Evolutionary conservation across 2,329 filamentous ascomycete species (phyloP), one percentile per base, ranked within the genome.

Genomic region (Setomelanomma holmii): DNA sequence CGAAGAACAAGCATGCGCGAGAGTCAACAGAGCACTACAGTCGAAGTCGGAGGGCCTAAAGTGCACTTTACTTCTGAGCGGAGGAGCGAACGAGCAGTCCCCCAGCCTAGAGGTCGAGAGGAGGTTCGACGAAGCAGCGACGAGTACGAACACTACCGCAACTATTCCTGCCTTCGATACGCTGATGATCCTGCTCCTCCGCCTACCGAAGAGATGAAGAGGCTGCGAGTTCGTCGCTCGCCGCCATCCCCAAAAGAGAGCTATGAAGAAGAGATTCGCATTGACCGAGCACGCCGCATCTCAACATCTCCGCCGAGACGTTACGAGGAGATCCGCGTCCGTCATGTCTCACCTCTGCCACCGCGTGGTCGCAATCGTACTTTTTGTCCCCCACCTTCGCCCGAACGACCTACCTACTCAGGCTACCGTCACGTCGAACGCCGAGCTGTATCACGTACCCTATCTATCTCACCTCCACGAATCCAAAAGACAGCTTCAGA

Each of bases 31-130:
- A 70, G 67, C 46, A 68, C 58, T 19, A 49, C 52, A 14, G 69
- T 69, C n/a, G 68, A 73, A 53, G 48, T 70, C 2, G 70, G 64
- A 19, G 63, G 63, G 1, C 61, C 63, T 16, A 60, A 61, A 36
- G 72, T 74, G 14, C 69, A 67, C 16, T 74, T 73, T 39, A 57
- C 49, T 22, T 22, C 58, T n/a, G 55, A 64, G 17, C 36, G 49
- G 30, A 43, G 36, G 34, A 43, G 51, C 20, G 49, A 49, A 1
- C 40, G 36, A 34, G 39, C 19, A 17, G 38, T n/a, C 4, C 16
- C 39, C 5, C 53, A 58, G 8, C 17, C 24, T 14, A 33, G 33
- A 42, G 40, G 40, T 11, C 30, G 51, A 17, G 16, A 50, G 30
- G 55, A 60, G 6, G 19, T 10, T n/a, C 41, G 23, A n/a, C 39